A percentile compares a stretch with the other conserved stretches of the same genome.
Evolutionary conservation across 495 filamentous ascomycete species (phyloP).

Genomic region (Opeltia flavorubescens): DNA sequence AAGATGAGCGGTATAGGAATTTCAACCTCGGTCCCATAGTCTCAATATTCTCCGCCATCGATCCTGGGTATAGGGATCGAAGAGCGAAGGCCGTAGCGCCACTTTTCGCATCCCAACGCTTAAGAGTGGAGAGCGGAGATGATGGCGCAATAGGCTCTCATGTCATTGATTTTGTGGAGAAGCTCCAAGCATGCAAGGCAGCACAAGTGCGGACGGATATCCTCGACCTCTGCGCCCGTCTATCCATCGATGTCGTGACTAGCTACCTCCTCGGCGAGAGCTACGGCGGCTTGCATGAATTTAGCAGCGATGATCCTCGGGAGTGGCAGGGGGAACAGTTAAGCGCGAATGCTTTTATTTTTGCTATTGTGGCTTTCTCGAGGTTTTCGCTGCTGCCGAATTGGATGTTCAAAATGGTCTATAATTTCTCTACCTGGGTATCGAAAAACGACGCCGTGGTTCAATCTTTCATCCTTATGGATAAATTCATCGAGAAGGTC

Average conservation of each 20-base stretch:
- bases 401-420: conserved; percentile 3
- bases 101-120: conserved; percentile 23
- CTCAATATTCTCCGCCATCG: conserved; percentile 36
- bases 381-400: conserved; percentile 9
- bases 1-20: conserved; percentile 32
- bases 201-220: conserved; percentile 1
- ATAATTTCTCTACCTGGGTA: not conserved
- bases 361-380: conserved; percentile 28
- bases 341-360: conserved; percentile 19
- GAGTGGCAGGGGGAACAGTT: not conserved
- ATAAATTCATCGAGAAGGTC: conserved; percentile 31
- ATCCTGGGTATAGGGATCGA: conserved; percentile 22
- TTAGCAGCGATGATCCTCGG: not conserved
- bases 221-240: conserved; percentile 1
- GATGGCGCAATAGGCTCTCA: conserved; percentile 1
- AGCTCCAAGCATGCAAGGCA: not conserved
- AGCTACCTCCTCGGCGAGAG: conserved; percentile 3
- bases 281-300: conserved; percentile 5
- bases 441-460: not conserved
- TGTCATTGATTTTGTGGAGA: conserved; percentile 5
- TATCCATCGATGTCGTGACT: conserved; percentile 5
- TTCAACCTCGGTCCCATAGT: conserved; percentile 36
- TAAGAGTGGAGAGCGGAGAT: conserved; percentile 2
- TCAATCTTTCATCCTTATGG: conserved; percentile 15
- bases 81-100: conserved; percentile 35